These are phyloP conservation scores for Anthracocystis setariae DNA, from an alignment of 1,284 basidiomycete genomes.

Conservation along the genomic window DNA sequence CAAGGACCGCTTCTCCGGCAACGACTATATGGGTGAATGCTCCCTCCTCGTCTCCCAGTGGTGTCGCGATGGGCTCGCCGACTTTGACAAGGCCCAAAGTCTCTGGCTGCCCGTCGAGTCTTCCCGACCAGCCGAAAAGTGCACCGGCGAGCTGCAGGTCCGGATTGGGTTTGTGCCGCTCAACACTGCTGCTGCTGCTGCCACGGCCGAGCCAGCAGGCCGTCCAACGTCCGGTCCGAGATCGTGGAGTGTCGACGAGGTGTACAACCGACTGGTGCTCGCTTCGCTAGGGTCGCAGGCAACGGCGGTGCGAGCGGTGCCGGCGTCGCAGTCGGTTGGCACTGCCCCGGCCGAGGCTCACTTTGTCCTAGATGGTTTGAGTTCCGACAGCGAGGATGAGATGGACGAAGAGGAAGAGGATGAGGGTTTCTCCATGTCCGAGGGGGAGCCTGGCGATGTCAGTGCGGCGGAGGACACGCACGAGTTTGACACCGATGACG, in stretches of 20 bases:
- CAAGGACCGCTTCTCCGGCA: constrained; percentile 77
- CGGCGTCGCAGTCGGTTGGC: constrained; percentile 58
- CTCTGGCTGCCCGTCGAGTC: constrained; percentile 55
- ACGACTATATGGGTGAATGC: constrained; percentile 93
- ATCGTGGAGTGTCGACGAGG: constrained; percentile 38
- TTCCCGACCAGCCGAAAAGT: constrained; percentile 39
- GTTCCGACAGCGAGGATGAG: constrained; percentile 39
- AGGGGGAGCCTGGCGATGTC: constrained; percentile 35
- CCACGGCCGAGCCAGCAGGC: neutral
- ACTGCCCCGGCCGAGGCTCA: constrained; percentile 50
- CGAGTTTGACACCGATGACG: constrained; percentile 33
- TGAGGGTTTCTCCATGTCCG: constrained; percentile 15
- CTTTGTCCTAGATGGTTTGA: constrained; percentile 58
- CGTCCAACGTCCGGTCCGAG: constrained; percentile 4
- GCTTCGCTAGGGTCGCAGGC: constrained; percentile 33
- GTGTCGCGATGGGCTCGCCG: constrained; percentile 71
- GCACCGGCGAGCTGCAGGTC: constrained; percentile 54
- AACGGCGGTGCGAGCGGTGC: constrained; percentile 52
- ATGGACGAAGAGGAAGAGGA: constrained; percentile 29
- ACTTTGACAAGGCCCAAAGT: constrained; percentile 42
- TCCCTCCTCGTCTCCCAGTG: constrained; percentile 81
- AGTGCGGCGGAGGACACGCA: constrained; percentile 9
- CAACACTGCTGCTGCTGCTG: neutral
- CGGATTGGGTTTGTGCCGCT: constrained; percentile 54
- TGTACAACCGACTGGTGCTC: constrained; percentile 48